A percentile compares a stretch with the other conserved stretches of the same genome.
These are phyloP conservation scores for Lipomyces anomalus DNA, from an alignment of 805 yeast species.

Conservation along the genomic window DNA sequence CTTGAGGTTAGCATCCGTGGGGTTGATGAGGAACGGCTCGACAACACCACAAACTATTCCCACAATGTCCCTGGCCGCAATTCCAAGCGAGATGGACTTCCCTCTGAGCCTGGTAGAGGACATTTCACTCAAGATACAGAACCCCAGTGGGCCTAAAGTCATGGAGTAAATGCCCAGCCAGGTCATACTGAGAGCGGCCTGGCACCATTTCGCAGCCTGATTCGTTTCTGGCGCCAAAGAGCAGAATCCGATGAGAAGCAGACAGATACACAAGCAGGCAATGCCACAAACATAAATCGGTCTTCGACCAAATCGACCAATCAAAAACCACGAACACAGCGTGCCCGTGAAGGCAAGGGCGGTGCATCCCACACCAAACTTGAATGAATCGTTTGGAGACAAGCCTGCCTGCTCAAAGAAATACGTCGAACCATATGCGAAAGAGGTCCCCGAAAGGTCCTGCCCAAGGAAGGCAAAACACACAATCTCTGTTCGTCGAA, in stretches of 20 bases:
- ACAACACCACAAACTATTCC: slow-evolving; percentile 25
- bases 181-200: no score
- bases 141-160: slow-evolving; percentile 43
- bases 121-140: slow-evolving; percentile 40
- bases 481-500: neutral
- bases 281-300: slow-evolving; percentile 18
- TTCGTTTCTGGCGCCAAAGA: slow-evolving; percentile 12
- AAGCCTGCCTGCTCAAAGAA: slow-evolving; percentile 43
- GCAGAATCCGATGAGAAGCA: slow-evolving; percentile 16
- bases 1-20: slow-evolving; percentile 34
- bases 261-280: neutral
- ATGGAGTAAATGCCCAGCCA: no score
- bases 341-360: slow-evolving; percentile 45
- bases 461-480: neutral
- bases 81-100: slow-evolving; percentile 41
- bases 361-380: slow-evolving; percentile 44
- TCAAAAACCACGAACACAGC: slow-evolving; percentile 20
- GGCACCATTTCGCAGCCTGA: neutral
- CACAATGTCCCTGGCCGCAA: slow-evolving; percentile 30
- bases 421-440: slow-evolving; percentile 38
- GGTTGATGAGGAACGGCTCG: slow-evolving; percentile 47
- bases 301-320: slow-evolving; percentile 7
- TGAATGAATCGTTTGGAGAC: slow-evolving; percentile 36
- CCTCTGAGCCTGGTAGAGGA: slow-evolving; percentile 41
- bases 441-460: neutral